Evolutionary conservation across 1,284 basidiomycete genomes (phyloP).

Genomic region (Cryptococcus floricola): DNA sequence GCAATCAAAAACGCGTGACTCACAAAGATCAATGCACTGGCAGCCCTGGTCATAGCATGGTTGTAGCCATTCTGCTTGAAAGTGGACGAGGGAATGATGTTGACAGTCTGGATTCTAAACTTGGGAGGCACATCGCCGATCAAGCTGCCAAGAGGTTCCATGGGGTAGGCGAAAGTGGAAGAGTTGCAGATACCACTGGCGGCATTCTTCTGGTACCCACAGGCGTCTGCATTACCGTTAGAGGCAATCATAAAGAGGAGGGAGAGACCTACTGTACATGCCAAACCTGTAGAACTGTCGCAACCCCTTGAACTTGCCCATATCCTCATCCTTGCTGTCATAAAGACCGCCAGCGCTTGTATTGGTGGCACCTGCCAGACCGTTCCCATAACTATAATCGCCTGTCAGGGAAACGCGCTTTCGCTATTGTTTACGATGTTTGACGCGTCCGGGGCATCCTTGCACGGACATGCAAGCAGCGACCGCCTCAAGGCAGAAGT

Average conservation of each 20-base stretch:
- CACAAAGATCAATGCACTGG: constrained; percentile 43
- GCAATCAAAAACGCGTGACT: constrained; percentile 10
- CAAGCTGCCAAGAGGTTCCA: constrained; percentile 39
- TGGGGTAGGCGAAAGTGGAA: constrained; percentile 42
- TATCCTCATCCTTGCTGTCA: constrained; percentile 24
- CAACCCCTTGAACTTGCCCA: constrained; percentile 37
- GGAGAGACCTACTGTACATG: constrained; percentile 39
- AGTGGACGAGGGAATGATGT: constrained; percentile 28
- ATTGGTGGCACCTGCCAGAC: constrained; percentile 30
- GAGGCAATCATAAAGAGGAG: background rate
- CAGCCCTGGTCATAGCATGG: constrained; percentile 30
- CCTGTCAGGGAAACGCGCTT: background rate
- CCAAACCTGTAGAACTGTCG: constrained; percentile 47
- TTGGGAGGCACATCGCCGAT: constrained; percentile 39
- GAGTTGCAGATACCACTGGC: constrained; percentile 42
- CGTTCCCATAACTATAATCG: constrained; percentile 32
- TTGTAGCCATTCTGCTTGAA: constrained; percentile 42
- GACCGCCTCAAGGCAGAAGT: background rate
- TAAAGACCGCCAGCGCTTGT: constrained; percentile 26
- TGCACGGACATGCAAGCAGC: background rate
- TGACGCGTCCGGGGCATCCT: background rate
- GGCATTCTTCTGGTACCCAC: constrained; percentile 39
- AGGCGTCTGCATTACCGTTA: constrained; percentile 26
- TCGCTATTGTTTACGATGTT: background rate
- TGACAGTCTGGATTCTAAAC: constrained; percentile 21